These are phyloP conservation scores for Cyberlindnera maritima DNA, from an alignment of 805 yeast genomes.

Conservation along the genomic window DNA sequence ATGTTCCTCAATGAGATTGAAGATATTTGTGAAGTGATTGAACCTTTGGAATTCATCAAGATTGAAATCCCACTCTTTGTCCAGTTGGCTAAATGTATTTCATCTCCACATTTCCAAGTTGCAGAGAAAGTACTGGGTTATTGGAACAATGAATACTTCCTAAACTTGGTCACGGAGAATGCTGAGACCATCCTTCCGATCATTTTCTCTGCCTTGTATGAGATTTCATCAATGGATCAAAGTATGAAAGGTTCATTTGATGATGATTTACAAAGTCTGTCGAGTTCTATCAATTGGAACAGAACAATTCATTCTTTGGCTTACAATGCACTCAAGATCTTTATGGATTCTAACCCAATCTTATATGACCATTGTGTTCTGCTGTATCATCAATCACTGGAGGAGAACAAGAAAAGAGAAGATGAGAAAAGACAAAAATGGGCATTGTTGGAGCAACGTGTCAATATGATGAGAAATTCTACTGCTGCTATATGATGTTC, in stretches of 20 bases:
- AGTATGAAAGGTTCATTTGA: constrained; percentile 11
- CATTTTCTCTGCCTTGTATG: constrained; percentile 85
- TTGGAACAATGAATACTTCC: constrained; percentile 94
- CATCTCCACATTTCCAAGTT: constrained; percentile 96
- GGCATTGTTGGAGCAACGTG: constrained; percentile 65
- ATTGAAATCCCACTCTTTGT: constrained; percentile 92
- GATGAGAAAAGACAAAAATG: constrained; percentile 65
- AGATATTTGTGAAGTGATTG: constrained; percentile 94
- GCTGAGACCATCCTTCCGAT: constrained; percentile 92
- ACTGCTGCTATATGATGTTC: constrained; percentile 1
- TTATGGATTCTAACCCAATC: constrained; percentile 87
- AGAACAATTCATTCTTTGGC: constrained; percentile 90
- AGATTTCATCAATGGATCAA: constrained; percentile 50
- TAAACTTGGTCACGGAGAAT: constrained; percentile 85
- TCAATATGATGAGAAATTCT: constrained; percentile 26
- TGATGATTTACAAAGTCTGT: constrained; percentile 17
- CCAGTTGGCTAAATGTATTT: constrained; percentile 89
- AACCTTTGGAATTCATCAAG: constrained; percentile 86
- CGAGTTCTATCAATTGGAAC: constrained; percentile 76
- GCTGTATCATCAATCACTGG: constrained; percentile 74
- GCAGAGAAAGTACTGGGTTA: constrained; percentile 91
- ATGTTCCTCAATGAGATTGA: constrained; percentile 95
- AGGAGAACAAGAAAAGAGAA: constrained; percentile 66
- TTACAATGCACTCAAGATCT: constrained; percentile 84
- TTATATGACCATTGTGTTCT: constrained; percentile 92